Percentiles rank a stretch among this genome's conserved stretches.
Conservation (phyloP, 306 rosid genomes). For the Vigna angularis region DNA sequence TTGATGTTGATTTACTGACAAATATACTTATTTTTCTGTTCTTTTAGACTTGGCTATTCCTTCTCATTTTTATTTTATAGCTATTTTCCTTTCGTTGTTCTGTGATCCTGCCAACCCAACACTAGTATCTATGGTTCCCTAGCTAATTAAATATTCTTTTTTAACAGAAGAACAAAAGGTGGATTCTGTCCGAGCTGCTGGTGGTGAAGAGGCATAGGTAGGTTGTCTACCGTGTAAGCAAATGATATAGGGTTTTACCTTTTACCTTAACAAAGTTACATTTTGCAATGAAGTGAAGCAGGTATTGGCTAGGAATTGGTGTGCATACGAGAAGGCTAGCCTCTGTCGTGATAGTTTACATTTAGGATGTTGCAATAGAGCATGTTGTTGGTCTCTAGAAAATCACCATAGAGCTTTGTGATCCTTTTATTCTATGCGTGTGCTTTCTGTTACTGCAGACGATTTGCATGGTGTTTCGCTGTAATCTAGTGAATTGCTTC, state of each 20-base stretch:
- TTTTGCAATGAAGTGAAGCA: constrained; percentile 53
- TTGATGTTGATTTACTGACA: neutral
- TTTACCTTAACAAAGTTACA: constrained; percentile 2
- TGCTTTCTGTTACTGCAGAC: constrained; percentile 33
- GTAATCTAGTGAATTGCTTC: constrained; percentile 42
- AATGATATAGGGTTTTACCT: constrained; percentile 19
- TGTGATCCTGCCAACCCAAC: neutral
- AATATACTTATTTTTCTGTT: constrained; percentile 6
- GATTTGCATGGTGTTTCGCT: constrained; percentile 37
- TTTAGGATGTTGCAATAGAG: constrained; percentile 42
- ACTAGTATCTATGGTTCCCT: constrained; percentile 13
- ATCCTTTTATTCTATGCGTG: constrained; percentile 29
- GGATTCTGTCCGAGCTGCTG: constrained; percentile 49
- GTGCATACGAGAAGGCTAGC: constrained; percentile 44
- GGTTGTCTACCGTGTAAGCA: constrained; percentile 29
- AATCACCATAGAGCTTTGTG: constrained; percentile 18
- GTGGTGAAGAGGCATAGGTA: constrained; percentile 64
- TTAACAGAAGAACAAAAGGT: constrained; percentile 63
- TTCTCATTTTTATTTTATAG: constrained; percentile 5
- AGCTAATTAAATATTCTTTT: constrained; percentile 11
- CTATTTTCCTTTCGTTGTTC: neutral
- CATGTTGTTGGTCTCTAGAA: constrained; percentile 38
- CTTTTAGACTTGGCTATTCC: constrained; percentile 5
- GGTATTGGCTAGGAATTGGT: constrained; percentile 32
- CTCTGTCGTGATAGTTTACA: constrained; percentile 43